Base-by-base conservation (phyloP, 805 yeast species). In the Pichia heedii region DNA sequence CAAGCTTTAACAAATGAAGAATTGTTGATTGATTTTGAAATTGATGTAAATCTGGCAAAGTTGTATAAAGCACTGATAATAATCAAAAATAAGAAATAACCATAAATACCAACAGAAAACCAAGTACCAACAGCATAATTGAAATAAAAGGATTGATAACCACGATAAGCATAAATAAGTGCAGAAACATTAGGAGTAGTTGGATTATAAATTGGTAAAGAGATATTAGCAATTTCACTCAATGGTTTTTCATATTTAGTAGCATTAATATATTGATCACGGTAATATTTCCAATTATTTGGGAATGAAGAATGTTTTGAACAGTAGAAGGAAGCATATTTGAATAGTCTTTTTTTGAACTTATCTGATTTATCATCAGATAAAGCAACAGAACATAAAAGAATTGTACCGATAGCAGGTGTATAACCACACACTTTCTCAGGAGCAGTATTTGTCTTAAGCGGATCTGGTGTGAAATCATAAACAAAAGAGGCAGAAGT, bases 51-150 rank as follows among this genome's bases (percentile, higher is more conserved):
- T 22, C 45, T 55, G 54, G 52, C 66, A 52, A 36, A 65, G 42
- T 67, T 67, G 52, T 49, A 49, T 4, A 55, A 15, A 13, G 65
- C 61, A 21, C 67, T 63, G 16, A 67, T 32, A 0, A 68, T n/a
- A 50, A 72, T 54, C 0, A 71, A 60, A 2, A 63, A 16, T n/a
- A 60, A 58, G 64, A 73, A 73, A 51, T 61, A 72, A 9, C 58
- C 54, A 41, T 63, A 48, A 27, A 71, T 51, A 5, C 60, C 62
- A 37, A 58, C 63, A 5, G 70, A 67, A 53, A 60, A 61, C 51
- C 50, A 55, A 1, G 58, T 52, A 30, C 60, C 50, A 33, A 46
- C 57, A 42, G 63, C 67, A 15, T 48, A 36, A 33, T 60, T 57
- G 4, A 39, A 34, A 35, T 55, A 55, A 29, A 45, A 52, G 5